phyloP scores from a whole-genome alignment of 495 filamentous ascomycete genomes.

The Delitschia confertaspora region DNA sequence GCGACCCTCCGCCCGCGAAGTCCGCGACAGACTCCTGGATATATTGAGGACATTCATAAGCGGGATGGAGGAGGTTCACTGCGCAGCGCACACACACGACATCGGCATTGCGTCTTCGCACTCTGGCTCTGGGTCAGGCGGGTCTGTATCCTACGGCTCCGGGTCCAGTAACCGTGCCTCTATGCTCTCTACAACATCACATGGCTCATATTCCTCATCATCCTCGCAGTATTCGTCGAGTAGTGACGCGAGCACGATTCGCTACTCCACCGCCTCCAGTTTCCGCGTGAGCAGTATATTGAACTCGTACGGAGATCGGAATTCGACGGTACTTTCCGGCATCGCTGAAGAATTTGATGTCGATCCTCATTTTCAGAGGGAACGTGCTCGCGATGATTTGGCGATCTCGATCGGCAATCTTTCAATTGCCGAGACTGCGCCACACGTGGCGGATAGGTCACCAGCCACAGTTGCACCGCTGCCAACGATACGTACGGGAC shows the following conservation, averaged over 20 bases:
- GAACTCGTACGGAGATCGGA: conserved; percentile 18
- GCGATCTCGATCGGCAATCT: too few species aligned
- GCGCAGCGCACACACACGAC: conserved; percentile 18
- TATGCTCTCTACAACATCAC: conserved; percentile 4
- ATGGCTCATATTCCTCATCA: too few species aligned
- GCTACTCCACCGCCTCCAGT: conserved; percentile 3
- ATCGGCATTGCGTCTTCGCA: conserved; percentile 5
- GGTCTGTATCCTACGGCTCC: conserved; percentile 13
- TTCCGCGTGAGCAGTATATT: conserved; percentile 15
- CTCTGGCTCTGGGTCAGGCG: conserved; percentile 10
- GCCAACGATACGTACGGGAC: too few species aligned
- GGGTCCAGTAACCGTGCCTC: conserved; percentile 1
- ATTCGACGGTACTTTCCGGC: conserved; percentile 7
- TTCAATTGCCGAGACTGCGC: too few species aligned
- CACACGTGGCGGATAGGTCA: too few species aligned
- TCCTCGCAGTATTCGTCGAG: too few species aligned
- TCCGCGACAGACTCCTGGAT: conserved; percentile 29
- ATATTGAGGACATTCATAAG: conserved; percentile 29
- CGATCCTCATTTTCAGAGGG: too few species aligned
- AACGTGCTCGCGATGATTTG: too few species aligned
- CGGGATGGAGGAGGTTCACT: conserved; percentile 22
- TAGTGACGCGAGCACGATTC: conserved; percentile 10
- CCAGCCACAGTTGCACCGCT: too few species aligned
- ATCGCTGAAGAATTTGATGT: too few species aligned
- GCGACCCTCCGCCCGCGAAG: conserved; percentile 29